These are phyloP conservation scores for Tricholoma matsutake DNA, from an alignment of 768 basidiomycete species.

Conservation along the genomic window DNA sequence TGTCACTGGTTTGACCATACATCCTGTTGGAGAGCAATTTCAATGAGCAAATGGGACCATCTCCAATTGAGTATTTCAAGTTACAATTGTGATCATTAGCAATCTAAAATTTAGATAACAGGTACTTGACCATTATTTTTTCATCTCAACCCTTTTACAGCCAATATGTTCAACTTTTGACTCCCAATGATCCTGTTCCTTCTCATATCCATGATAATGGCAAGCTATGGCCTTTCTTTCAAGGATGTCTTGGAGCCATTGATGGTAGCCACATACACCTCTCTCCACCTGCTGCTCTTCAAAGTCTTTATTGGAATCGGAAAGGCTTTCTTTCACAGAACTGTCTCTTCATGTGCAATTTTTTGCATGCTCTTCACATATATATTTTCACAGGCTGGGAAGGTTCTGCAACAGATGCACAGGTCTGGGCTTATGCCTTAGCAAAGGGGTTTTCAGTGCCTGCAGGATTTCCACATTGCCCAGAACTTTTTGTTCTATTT, in stretches of 20 bases:
- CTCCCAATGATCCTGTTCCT: conserved; percentile 3
- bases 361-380: conserved; percentile 26
- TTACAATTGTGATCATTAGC: too few species aligned
- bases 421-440: conserved; percentile 10
- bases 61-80: too few species aligned
- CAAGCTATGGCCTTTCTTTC: conserved; percentile 26
- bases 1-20: too few species aligned
- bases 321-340: conserved; percentile 27
- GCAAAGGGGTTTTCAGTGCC: not conserved
- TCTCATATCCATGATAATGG: too few species aligned
- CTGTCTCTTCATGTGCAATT: conserved; percentile 24
- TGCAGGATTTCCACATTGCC: not conserved
- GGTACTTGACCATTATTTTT: conserved; percentile 8
- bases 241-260: conserved; percentile 1
- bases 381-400: conserved; percentile 29
- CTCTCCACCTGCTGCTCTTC: conserved; percentile 6
- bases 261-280: conserved; percentile 18
- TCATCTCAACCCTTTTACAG: conserved; percentile 15
- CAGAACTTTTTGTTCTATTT: not conserved
- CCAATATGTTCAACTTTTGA: conserved; percentile 11
- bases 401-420: conserved; percentile 23
- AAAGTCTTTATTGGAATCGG: conserved; percentile 3
- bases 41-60: too few species aligned
- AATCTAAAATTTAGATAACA: conserved; percentile 1
- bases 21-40: too few species aligned